Base-by-base conservation (phyloP, 2,329 filamentous ascomycete species). In the Hypoxylon sp. region DNA sequence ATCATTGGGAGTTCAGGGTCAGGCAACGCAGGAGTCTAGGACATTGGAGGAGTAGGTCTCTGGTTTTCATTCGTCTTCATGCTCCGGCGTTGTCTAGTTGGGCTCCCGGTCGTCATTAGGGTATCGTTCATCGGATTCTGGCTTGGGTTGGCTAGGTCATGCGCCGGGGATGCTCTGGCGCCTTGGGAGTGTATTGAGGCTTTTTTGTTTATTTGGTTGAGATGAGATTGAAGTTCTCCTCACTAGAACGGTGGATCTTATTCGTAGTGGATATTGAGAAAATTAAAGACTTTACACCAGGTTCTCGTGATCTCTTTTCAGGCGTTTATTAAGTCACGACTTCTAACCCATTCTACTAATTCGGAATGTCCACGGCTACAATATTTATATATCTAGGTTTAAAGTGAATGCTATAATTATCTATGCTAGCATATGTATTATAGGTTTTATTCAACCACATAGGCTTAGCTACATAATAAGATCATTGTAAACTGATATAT, bases 1-100 rank as follows among this genome's bases (percentile, higher is more conserved):
- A 71, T 87, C 88, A 5, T 80, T 93, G 5, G 91, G 89, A 39
- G 84, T 84, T 24, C 79, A 84, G 64, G 71, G 70, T 26, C 61
- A 66, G 19, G 65, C 46, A 26, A 55, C 54, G 3, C 51, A 61
- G 66, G 63, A 67, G 19, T 60, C 60, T 22, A 42, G 39, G 22
- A 35, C 53, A 33, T 59, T 59, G 67, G 57, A 67, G 54, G 69
- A 71, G 37, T 71, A 71, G 55, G 53, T n/a, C 26, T 54, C 51
- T 24, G n/a, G 13, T 5, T 55, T 55, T 39, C 13, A 35, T 29
- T 52, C 31, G 37, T 51, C 37, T 39, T 66, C 44, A 33, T 33
- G 22, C 33, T 51, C 29, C 26, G 61, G 61, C 29, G 61, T 66
- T 62, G n/a, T 59, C 13, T 22, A 44, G 17, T 17, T 61, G 39